Conservation (phyloP, 2,329 filamentous ascomycete species). For the Rasamsonia emersonii region DNA sequence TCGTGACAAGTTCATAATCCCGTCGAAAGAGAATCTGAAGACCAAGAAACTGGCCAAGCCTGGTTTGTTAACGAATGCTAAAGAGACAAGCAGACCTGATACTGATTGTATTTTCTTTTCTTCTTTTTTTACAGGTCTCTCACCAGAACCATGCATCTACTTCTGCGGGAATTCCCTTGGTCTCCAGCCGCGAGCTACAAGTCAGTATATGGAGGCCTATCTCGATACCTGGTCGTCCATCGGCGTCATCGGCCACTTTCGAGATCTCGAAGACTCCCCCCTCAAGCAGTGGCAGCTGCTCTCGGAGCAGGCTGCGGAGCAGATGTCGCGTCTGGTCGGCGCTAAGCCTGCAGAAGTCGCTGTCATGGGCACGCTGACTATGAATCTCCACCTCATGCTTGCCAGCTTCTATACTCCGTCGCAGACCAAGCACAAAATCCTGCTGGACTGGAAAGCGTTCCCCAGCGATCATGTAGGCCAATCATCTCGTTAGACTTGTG, state of each 20-base stretch:
- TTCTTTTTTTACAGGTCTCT: conserved; percentile 29
- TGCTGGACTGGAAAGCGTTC: conserved; percentile 80
- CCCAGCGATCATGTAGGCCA: conserved; percentile 66
- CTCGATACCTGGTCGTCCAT: conserved; percentile 75
- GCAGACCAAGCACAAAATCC: conserved; percentile 59
- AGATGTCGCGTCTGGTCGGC: conserved; percentile 65
- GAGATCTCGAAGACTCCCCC: conserved; percentile 55
- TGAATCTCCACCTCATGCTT: conserved; percentile 70
- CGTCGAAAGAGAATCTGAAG: conserved; percentile 62
- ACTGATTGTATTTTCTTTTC: no score
- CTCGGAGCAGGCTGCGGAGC: conserved; percentile 61
- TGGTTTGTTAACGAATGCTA: conserved; percentile 13
- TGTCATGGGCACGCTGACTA: conserved; percentile 78
- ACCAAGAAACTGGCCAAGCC: conserved; percentile 48
- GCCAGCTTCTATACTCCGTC: conserved; percentile 72
- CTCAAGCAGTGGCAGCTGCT: conserved; percentile 67
- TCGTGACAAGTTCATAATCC: conserved; percentile 66
- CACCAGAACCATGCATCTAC: conserved; percentile 50
- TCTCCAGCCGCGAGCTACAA: conserved; percentile 63
- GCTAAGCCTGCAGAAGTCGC: conserved; percentile 64
- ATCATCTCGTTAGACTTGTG: not conserved
- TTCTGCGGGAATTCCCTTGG: conserved; percentile 86
- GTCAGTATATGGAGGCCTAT: conserved; percentile 59
- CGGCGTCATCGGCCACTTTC: conserved; percentile 77
- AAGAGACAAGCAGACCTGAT: no score